Evolutionary conservation across 108 stramenopile species (phyloP), one percentile per base, ranked within the genome.

Genomic region (Nitzschia sp.): DNA sequence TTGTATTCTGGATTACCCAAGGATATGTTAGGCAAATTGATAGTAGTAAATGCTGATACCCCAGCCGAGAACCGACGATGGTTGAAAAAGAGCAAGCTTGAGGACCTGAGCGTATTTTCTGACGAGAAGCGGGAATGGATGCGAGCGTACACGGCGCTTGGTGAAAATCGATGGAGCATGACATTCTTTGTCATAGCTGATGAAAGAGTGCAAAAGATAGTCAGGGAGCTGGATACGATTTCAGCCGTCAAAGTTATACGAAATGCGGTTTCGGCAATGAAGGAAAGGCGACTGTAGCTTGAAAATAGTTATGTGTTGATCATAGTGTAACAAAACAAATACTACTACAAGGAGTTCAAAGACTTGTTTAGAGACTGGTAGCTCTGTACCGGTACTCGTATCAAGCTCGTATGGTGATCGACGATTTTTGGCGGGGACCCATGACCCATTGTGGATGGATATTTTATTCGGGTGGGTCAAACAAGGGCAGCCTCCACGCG

Each of bases 91-190:
- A 85, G 75, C 32, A 73, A 77, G 27, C 52, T 65, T 19, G 60
- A 63, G 11, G 8, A 68, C 32, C 26, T 76, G 48, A 25, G 30
- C 1, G 63, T 90, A 19, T 82, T 75, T 63, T 66, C 70, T 0
- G 89, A 91, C 70, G 89, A 93, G 67, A 85, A 85, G 25, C 41
- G 80, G 64, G 85, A 87, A 45, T 93, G 87, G 87, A 86, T 86
- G 85, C 62, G 76, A 46, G 53, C 78, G 15, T 82, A 82, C 38
- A 90, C 89, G 21, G 92, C 89, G 0, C 62, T 93, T 53, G 92
- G 92, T 15, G 92, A 89, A 45, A 77, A 85, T 72, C 75, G 89
- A 64, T 91, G 82, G 81, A 72, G 73, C 19, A 91, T 91, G 86
- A 79, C 77, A 9, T 71, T 88, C 73, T 87, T 87, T 47, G 56